phyloP scores from a whole-genome alignment of 2,329 filamentous ascomycete species.

The Phialophora macrospora region DNA sequence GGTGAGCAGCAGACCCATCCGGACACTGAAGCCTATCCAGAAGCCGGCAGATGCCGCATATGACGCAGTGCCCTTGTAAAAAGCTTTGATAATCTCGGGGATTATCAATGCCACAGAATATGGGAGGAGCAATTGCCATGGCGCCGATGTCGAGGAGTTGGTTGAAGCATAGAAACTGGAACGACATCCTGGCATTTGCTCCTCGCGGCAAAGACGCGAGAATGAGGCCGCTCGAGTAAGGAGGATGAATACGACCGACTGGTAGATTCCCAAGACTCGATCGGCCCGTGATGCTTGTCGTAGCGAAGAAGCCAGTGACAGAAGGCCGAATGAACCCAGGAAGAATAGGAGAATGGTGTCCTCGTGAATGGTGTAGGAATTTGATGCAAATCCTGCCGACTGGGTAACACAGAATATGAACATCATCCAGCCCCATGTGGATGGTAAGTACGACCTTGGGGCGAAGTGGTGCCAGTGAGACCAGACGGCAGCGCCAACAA shows the following conservation, averaged over 20 bases:
- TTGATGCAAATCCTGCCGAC: conserved; percentile 92
- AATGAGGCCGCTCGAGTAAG: conserved; percentile 81
- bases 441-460: conserved; percentile 64
- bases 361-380: conserved; percentile 99
- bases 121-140: conserved; percentile 81
- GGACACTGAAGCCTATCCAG: conserved; percentile 65
- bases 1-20: conserved; percentile 73
- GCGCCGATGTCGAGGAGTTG: conserved; percentile 87
- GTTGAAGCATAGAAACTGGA: conserved; percentile 95
- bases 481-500: conserved; percentile 46
- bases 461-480: conserved; percentile 19
- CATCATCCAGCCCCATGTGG: conserved; percentile 86
- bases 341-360: conserved; percentile 93
- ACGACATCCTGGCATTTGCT: conserved; percentile 96
- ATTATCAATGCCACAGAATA: conserved; percentile 70
- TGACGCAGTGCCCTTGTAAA: conserved; percentile 79
- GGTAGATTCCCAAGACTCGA: conserved; percentile 77
- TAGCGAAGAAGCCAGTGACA: conserved; percentile 75
- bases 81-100: conserved; percentile 76
- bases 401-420: conserved; percentile 81
- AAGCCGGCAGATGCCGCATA: conserved; percentile 83
- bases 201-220: conserved; percentile 91
- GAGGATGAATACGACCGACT: conserved; percentile 80
- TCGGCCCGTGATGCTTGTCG: conserved; percentile 70
- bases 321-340: conserved; percentile 80